Evolutionary conservation across 495 filamentous ascomycete genomes (phyloP), one percentile per base, ranked within the genome.

Genomic region (Neurospora sp.): DNA sequence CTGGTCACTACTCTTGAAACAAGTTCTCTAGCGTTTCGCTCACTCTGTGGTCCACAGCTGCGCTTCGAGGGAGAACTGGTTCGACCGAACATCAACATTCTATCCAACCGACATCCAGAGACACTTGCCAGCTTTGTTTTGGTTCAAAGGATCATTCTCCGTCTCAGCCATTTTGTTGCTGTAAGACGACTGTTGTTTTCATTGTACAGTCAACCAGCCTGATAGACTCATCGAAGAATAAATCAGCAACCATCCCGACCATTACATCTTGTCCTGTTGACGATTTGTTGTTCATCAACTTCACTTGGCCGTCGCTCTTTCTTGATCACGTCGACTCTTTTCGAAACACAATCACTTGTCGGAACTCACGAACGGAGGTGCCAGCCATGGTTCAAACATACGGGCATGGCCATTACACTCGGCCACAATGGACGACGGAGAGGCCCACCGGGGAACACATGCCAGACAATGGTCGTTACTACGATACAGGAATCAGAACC

Each of bases 401-500:
- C 71, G 73, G 40, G 20, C 72, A 73, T 78, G 76, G 75, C 73
- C 71, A 73, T 69, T 72, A 73, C 65, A 38, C 61, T 45, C 65
- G 71, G 48, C 70, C 72, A 71, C 71, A 75, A 35, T 79, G 79
- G 80, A 74, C 76, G 35, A 37, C 69, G 7, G 72, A 76, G 39
- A 48, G 80, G 69, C 9, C 42, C 38, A 38, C 45, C 9, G 16
- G 44, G n/a, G 75, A 75, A 31, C 69, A 72, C 18, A 70, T 71
- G 16, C 40, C 72, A 9, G 75, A 77, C 9, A 75, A 78, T 40
- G 72, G 38, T 14, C 73, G 74, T 20, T 73, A 69, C 69, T 68
- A 71, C 53, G 72, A 73, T 22, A 42, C 71, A 44, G 74, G 70
- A 61, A 41, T 75, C 45, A 70, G 77, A 40, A 40, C 72, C 41